Evolutionary conservation across 495 filamentous ascomycete genomes (phyloP).

Genomic region (Talaromyces liani): DNA sequence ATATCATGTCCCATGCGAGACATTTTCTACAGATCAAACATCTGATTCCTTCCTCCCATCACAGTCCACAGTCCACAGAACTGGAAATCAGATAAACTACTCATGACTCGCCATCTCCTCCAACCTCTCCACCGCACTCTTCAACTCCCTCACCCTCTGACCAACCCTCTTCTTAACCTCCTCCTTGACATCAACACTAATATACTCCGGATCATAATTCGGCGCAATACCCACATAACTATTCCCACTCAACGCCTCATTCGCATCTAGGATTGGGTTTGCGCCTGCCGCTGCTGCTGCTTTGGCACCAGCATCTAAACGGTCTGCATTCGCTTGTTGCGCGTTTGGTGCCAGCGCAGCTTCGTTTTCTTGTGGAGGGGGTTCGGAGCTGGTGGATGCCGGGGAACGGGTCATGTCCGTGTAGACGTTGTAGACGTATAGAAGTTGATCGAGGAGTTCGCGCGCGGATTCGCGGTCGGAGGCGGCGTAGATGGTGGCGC

Average conservation of each 20-base stretch:
- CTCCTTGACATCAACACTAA: constrained; percentile 20
- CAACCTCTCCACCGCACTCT: constrained; percentile 32
- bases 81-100: neutral
- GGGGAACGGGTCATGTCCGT: constrained; percentile 11
- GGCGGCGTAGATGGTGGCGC: constrained; percentile 38
- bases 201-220: constrained; percentile 24
- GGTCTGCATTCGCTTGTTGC: constrained; percentile 5
- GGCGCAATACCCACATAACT: constrained; percentile 19
- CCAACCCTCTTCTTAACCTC: constrained; percentile 35
- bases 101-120: constrained; percentile 34
- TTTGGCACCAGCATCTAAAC: neutral
- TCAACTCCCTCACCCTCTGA: constrained; percentile 35
- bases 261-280: neutral
- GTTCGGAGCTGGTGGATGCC: neutral
- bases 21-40: neutral
- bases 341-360: neutral
- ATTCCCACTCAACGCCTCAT: neutral
- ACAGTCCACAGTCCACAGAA: too few relatives aligned
- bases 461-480: constrained; percentile 38
- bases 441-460: constrained; percentile 33
- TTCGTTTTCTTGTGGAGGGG: constrained; percentile 5
- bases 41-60: too few relatives aligned
- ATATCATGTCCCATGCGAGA: neutral
- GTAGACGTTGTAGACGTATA: constrained; percentile 30
- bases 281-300: too few relatives aligned